Evolutionary conservation across 2,329 filamentous ascomycete genomes (phyloP).

Genomic region (Beauveria caledonica): DNA sequence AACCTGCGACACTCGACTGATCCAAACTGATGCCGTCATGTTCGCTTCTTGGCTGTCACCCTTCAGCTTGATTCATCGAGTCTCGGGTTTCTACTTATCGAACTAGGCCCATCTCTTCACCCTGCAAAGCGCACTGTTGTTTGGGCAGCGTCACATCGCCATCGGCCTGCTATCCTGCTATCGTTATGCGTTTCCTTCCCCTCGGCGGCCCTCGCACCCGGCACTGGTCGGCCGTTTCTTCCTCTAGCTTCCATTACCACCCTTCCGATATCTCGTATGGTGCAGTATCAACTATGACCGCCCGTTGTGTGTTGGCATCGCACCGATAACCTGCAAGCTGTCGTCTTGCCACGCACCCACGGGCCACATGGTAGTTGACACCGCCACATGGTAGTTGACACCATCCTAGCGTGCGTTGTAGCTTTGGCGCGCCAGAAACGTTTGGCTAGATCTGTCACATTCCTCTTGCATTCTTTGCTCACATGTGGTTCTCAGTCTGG

Average conservation of each 20-base stretch:
- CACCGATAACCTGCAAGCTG: neutral
- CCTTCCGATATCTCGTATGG: neutral
- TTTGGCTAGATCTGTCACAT: neutral
- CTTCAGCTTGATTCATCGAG: neutral
- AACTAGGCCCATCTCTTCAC: too few relatives aligned
- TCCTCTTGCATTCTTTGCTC: neutral
- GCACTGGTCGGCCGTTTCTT: neutral
- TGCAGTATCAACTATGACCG: neutral
- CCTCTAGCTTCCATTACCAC: neutral
- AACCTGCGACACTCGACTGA: neutral
- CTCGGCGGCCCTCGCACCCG: neutral
- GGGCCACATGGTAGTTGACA: too few relatives aligned
- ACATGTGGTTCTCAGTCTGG: neutral
- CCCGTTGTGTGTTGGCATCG: neutral
- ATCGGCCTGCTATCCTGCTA: neutral
- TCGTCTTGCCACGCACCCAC: neutral
- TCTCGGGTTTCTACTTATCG: neutral
- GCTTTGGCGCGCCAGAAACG: too few relatives aligned
- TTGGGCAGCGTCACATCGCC: neutral
- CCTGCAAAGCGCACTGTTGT: too few relatives aligned
- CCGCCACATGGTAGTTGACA: too few relatives aligned
- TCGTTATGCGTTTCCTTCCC: neutral
- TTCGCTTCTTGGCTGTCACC: neutral
- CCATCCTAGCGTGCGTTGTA: too few relatives aligned
- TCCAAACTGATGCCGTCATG: neutral